Conservation (phyloP, 331 rosid species). For the Spiraea crenata region DNA sequence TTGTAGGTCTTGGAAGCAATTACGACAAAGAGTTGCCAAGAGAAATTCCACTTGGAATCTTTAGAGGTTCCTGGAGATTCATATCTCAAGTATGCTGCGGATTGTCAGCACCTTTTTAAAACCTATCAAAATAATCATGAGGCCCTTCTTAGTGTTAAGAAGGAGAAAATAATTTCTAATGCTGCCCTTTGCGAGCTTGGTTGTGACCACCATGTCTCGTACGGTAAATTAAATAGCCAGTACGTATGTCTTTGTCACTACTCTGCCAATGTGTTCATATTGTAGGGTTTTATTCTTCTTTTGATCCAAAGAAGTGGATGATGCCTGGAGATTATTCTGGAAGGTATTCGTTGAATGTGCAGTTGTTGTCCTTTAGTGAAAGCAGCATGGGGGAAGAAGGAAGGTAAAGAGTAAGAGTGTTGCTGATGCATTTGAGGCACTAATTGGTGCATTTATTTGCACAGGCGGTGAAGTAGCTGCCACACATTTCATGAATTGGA, state of each 20-base stretch:
- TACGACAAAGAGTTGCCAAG: conserved; percentile 65
- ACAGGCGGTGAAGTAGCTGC: conserved; percentile 68
- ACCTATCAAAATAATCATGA: conserved; percentile 56
- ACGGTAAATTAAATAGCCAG: not conserved
- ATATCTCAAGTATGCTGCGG: conserved; percentile 71
- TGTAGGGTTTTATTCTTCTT: conserved; percentile 78
- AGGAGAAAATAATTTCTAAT: conserved; percentile 64
- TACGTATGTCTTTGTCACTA: not conserved
- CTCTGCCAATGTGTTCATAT: conserved; percentile 7
- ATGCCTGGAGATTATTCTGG: conserved; percentile 53
- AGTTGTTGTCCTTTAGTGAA: conserved; percentile 15
- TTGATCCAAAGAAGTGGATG: conserved; percentile 64
- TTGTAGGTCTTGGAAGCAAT: conserved; percentile 83
- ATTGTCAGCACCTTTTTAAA: conserved; percentile 61
- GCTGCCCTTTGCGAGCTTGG: conserved; percentile 63
- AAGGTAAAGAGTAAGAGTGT: conserved; percentile 49
- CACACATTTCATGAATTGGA: conserved; percentile 57
- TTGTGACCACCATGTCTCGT: conserved; percentile 26
- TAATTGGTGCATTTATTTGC: conserved; percentile 81
- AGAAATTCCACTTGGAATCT: conserved; percentile 67
- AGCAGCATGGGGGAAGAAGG: conserved; percentile 33
- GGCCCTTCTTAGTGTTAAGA: conserved; percentile 66
- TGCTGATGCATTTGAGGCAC: conserved; percentile 89
- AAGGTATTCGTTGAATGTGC: conserved; percentile 27
- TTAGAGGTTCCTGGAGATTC: conserved; percentile 95